These are phyloP conservation scores for Russula foetens DNA, from an alignment of 768 basidiomycete genomes.

Conservation along the genomic window DNA sequence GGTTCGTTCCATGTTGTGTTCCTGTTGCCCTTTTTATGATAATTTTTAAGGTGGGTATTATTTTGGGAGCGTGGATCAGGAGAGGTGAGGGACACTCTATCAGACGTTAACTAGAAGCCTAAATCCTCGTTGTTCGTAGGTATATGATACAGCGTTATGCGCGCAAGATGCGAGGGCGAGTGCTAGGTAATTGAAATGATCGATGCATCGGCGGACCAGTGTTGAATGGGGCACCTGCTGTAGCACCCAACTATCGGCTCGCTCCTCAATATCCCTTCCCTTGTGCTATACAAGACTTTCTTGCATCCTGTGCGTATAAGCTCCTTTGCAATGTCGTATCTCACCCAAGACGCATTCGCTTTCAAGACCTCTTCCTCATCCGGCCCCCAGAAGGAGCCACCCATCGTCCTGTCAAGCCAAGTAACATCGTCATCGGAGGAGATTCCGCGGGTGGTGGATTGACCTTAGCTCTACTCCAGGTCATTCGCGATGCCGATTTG, in stretches of 20 bases:
- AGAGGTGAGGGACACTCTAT: constrained; percentile 37
- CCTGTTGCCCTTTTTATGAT: constrained; percentile 8
- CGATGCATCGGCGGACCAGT: too few species aligned
- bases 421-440: constrained; percentile 77
- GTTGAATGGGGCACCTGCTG: constrained; percentile 15
- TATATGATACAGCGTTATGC: constrained; percentile 78
- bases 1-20: constrained; percentile 32
- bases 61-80: constrained; percentile 75
- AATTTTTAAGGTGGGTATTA: constrained; percentile 60
- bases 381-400: constrained; percentile 71
- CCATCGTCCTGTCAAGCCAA: constrained; percentile 74
- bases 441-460: constrained; percentile 95
- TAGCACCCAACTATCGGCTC: constrained; percentile 73
- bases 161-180: constrained; percentile 86
- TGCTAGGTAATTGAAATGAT: constrained; percentile 47
- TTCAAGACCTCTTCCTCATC: constrained; percentile 80
- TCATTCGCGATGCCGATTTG: constrained; percentile 78
- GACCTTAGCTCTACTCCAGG: constrained; percentile 72
- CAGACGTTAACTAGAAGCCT: background rate
- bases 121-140: constrained; percentile 26
- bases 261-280: constrained; percentile 98
- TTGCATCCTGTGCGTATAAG: constrained; percentile 63
- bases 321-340: constrained; percentile 18
- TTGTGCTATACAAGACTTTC: constrained; percentile 78
- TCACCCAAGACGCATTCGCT: background rate